A percentile compares a stretch with the other conserved stretches of the same genome.
Evolutionary conservation across 495 filamentous ascomycete species (phyloP).

Genomic region (Talaromyces trachyspermus): DNA sequence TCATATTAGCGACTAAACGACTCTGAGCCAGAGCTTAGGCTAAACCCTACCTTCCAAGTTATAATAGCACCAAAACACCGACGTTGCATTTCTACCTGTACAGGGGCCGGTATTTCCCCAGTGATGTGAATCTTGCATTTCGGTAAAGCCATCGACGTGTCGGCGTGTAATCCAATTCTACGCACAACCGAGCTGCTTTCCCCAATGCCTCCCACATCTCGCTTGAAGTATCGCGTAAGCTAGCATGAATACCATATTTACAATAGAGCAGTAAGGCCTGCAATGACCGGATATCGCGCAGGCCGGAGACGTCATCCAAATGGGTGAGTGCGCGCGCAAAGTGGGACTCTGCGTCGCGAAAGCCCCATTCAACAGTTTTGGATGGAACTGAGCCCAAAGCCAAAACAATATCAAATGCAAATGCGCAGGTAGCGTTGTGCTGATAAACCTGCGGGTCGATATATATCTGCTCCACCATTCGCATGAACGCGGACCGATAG

Average conservation of each 20-base stretch:
- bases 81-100: background rate
- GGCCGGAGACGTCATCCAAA: background rate
- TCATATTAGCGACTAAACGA: background rate
- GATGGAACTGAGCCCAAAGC: conserved; percentile 1
- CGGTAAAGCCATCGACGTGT: background rate
- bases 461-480: background rate
- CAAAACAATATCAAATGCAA: conserved; percentile 1
- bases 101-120: background rate
- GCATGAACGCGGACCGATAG: background rate
- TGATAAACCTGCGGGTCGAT: background rate
- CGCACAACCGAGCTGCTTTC: background rate
- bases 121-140: background rate
- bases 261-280: background rate
- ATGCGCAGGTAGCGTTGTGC: background rate
- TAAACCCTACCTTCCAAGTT: no score
- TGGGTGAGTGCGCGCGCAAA: background rate
- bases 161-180: background rate
- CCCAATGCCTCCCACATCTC: background rate
- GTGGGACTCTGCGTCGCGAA: background rate
- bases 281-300: background rate
- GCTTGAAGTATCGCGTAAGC: background rate
- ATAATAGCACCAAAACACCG: conserved; percentile 1
- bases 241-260: background rate
- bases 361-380: background rate
- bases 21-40: no score